Base-by-base conservation (phyloP, 805 yeast species). In the Kockiozyma suomiensis region DNA sequence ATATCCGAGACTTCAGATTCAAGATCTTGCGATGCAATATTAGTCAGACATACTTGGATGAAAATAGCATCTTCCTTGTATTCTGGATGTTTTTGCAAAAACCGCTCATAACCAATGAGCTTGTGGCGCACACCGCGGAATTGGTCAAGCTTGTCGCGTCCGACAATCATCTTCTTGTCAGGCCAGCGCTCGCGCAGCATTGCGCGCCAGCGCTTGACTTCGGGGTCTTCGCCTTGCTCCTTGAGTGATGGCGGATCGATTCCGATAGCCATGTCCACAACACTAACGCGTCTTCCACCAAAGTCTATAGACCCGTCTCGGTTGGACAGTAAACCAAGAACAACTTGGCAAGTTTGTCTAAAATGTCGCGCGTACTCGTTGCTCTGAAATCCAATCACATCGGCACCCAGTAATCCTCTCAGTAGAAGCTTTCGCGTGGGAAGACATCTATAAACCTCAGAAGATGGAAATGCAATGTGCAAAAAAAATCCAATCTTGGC, bases 291-390 rank as follows among this genome's bases (percentile, higher is more conserved):
- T 19, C 70, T 69, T 28, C 72, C 74, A 3, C 78, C 77, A 50
- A 28, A 41, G 30, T 86, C 87, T 71, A 90, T 93, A 33, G 93
- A 83, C 19, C 97, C 97, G 19, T 88, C 88, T 0, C 96, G 89
- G 2, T 82, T 82, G n/a, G 88, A 83, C 74, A 93, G 97, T 0
- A 96, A 91, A 66, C 91, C 83, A 37, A 94, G 75, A 37, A 94
- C 78, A 56, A 97, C 79, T 67, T 87, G 89, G 68, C 96, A 85
- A 2, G 97, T 90, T 75, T 93, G 97, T 57, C 88, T 76, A 74
- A 94, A 94, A 74, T 94, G 99, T 70, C 96, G 84, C 26, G 91
- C 96, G 68, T 92, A 93, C 73, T 94, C 99, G 30, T 85, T 85
- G 10, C 93, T 92, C 73, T 94, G 99, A 77, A 94, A 92, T 1